Percentiles rank a stretch among this genome's conserved stretches.
These are phyloP conservation scores for Inonotus obliquus DNA, from an alignment of 1,284 basidiomycete species.

Conservation along the genomic window DNA sequence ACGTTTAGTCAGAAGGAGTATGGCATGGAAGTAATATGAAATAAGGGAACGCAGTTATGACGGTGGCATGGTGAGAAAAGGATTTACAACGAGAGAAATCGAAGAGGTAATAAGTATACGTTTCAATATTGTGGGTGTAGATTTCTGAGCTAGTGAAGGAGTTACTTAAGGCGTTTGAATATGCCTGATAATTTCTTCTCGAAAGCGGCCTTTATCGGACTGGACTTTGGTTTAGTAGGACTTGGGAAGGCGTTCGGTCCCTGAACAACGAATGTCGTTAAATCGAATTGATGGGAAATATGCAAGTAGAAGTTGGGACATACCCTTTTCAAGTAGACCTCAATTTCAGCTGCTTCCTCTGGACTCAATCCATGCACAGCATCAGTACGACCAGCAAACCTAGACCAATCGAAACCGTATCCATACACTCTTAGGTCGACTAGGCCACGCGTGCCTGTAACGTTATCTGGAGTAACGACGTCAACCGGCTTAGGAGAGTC, in stretches of 20 bases:
- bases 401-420: conserved; percentile 7
- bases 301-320: neutral
- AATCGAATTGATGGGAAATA: neutral
- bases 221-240: too few relatives aligned
- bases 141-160: too few relatives aligned
- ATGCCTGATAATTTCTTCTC: too few relatives aligned
- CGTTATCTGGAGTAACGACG: neutral
- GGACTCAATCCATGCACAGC: neutral
- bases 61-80: too few relatives aligned
- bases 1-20: too few relatives aligned
- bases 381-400: neutral
- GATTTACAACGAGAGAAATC: too few relatives aligned
- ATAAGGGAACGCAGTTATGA: too few relatives aligned
- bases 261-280: neutral
- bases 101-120: too few relatives aligned
- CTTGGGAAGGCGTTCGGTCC: conserved; percentile 1
- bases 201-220: too few relatives aligned
- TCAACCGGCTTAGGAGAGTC: neutral
- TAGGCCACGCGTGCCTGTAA: conserved; percentile 1
- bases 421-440: neutral
- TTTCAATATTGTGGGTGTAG: too few relatives aligned
- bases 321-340: conserved; percentile 1
- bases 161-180: too few relatives aligned
- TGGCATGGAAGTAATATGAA: too few relatives aligned
- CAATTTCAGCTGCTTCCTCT: conserved; percentile 8